phyloP scores from a whole-genome alignment of 1,139 yeast genomes.

The Yamadazyma diddensiae region DNA sequence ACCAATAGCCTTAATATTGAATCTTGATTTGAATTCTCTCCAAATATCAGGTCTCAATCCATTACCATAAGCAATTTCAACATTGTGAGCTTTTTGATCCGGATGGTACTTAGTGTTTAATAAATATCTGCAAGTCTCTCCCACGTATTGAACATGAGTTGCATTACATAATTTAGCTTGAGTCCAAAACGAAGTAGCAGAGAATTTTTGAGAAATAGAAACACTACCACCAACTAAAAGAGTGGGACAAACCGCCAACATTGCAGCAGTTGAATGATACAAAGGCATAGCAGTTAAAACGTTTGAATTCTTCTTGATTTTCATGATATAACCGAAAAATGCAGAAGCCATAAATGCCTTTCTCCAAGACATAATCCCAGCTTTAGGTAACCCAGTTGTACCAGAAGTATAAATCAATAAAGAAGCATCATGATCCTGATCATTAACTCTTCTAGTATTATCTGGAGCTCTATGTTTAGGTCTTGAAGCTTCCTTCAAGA shows the following conservation, averaged over 20 bases:
- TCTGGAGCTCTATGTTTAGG: conserved; percentile 57
- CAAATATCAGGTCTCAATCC: conserved; percentile 94
- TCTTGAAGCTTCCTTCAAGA: conserved; percentile 43
- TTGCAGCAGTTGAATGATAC: conserved; percentile 91
- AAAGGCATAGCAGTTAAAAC: conserved; percentile 94
- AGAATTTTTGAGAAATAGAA: conserved; percentile 78
- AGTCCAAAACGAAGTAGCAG: conserved; percentile 86
- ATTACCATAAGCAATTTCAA: conserved; percentile 82
- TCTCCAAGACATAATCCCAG: conserved; percentile 92
- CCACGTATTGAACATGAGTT: conserved; percentile 89
- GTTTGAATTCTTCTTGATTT: conserved; percentile 51
- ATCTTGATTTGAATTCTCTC: conserved; percentile 73
- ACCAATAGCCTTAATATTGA: conserved; percentile 72
- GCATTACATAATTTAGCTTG: conserved; percentile 72
- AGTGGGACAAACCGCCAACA: conserved; percentile 78
- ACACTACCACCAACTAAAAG: conserved; percentile 66
- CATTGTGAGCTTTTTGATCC: conserved; percentile 66
- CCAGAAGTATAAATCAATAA: conserved; percentile 89
- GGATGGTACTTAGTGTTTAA: conserved; percentile 61
- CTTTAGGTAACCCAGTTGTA: conserved; percentile 92
- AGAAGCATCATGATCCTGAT: conserved; percentile 61
- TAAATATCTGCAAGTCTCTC: conserved; percentile 90
- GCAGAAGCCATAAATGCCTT: conserved; percentile 71
- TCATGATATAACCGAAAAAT: conserved; percentile 68
- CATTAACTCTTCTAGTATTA: conserved; percentile 51